These are phyloP conservation scores for Yarrowia divulgata DNA, from an alignment of 805 yeast genomes.

Conservation along the genomic window DNA sequence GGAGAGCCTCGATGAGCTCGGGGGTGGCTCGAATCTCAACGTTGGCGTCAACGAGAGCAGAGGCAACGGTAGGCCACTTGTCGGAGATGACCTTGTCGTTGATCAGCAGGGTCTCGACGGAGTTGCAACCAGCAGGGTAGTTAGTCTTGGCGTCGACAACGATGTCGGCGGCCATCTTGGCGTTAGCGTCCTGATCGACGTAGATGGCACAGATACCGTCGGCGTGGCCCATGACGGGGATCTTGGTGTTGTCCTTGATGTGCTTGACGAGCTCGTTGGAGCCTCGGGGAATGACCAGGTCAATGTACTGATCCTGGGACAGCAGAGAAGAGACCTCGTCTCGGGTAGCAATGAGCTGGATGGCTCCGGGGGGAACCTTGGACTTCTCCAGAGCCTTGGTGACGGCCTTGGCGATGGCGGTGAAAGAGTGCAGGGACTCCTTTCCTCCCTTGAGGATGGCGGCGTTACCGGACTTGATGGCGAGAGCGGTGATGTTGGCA, in stretches of 20 bases:
- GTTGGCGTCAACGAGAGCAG: conserved; percentile 62
- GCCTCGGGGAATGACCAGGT: conserved; percentile 97
- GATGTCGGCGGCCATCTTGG: conserved; percentile 76
- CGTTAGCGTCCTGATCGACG: conserved; percentile 77
- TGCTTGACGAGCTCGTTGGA: conserved; percentile 87
- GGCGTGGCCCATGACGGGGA: conserved; percentile 98
- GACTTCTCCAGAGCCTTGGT: conserved; percentile 66
- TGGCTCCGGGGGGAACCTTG: conserved; percentile 77
- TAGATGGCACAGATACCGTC: conserved; percentile 95
- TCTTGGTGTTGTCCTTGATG: conserved; percentile 86
- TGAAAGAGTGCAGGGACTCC: conserved; percentile 85
- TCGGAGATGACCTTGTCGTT: conserved; percentile 56
- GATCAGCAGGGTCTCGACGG: conserved; percentile 85
- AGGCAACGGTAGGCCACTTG: conserved; percentile 45
- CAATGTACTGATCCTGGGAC: conserved; percentile 86
- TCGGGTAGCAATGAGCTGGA: conserved; percentile 87
- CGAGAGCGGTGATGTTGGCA: conserved; percentile 95
- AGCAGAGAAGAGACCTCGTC: conserved; percentile 87
- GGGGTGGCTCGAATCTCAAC: conserved; percentile 74
- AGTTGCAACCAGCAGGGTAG: conserved; percentile 99
- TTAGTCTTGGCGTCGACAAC: conserved; percentile 89
- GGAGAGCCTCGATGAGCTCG: conserved; percentile 44
- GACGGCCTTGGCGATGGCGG: conserved; percentile 77
- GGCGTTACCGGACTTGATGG: conserved; percentile 95
- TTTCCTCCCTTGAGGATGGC: conserved; percentile 98